Evolutionary conservation across 73 alveolate species (phyloP).

Genomic region (Uronychia binucleata): DNA sequence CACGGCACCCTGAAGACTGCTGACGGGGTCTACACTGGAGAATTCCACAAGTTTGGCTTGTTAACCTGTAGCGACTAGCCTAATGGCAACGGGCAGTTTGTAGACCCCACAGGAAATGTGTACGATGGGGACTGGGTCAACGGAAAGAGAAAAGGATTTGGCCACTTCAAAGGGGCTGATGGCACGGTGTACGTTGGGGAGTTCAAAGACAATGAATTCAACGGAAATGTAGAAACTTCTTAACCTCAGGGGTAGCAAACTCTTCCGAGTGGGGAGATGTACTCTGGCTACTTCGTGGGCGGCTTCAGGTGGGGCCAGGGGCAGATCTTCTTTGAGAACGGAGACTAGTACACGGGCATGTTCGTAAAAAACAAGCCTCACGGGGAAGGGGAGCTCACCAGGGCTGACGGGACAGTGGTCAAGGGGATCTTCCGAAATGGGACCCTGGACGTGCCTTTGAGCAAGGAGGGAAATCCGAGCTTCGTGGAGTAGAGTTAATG

Average conservation of each 20-base stretch:
- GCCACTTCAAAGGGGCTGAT: neutral
- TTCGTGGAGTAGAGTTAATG: too few species aligned
- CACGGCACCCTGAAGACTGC: neutral
- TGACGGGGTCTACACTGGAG: neutral
- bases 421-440: neutral
- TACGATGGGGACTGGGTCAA: neutral
- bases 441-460: neutral
- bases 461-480: neutral
- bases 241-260: neutral
- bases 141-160: neutral
- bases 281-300: neutral
- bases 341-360: neutral
- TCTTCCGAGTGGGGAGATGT: neutral
- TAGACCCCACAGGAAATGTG: neutral
- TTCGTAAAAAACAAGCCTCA: neutral
- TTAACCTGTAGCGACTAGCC: neutral
- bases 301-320: constrained; percentile 2
- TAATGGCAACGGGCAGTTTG: neutral
- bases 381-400: neutral
- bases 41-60: neutral
- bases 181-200: neutral
- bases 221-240: neutral
- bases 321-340: neutral
- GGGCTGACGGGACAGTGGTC: neutral
- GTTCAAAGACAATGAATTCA: neutral